Evolutionary conservation across 2,329 filamentous ascomycete species (phyloP), one percentile per base, ranked within the genome.

Genomic region (Cyclaneusma minus): DNA sequence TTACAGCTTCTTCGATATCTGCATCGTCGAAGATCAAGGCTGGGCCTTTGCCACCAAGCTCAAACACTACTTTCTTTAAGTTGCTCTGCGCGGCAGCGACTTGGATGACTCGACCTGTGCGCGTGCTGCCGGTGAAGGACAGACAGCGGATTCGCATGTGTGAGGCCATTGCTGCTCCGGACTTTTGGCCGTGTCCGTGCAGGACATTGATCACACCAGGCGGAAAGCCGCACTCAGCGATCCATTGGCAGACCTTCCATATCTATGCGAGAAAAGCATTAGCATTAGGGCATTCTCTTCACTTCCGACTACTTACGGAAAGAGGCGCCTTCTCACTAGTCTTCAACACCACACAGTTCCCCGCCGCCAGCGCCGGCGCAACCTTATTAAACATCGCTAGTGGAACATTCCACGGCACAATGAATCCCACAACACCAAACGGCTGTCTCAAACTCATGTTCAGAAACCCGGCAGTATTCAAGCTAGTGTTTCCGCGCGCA

Each of bases 251-350:
- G n/a, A 28, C 11, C 25, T 31, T n/a, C n/a, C n/a, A n/a, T n/a
- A n/a, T n/a, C n/a, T n/a, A n/a, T n/a, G n/a, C n/a, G n/a, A n/a
- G n/a, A n/a, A n/a, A n/a, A n/a, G n/a, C n/a, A n/a, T n/a, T n/a
- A n/a, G n/a, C n/a, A n/a, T n/a, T n/a, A n/a, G n/a, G n/a, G n/a
- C n/a, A n/a, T n/a, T n/a, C n/a, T n/a, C n/a, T n/a, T n/a, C n/a
- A n/a, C n/a, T n/a, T n/a, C n/a, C n/a, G n/a, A 20, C n/a, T 9
- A 36, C 47, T 39, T 35, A 64, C 62, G 3, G 64, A 65, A 27
- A 78, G 45, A 0, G 71, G 71, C 0, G 69, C 65, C 37, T 70
- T 60, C 48, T 77, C 70, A 32, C 62, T 68, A 7, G 65, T 64
- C 49, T 77, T 76, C 16, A 75, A 43, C 3, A 76, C 47, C 21